phyloP scores from a whole-genome alignment of 2,329 filamentous ascomycete species.

The Exophiala spinifera region DNA sequence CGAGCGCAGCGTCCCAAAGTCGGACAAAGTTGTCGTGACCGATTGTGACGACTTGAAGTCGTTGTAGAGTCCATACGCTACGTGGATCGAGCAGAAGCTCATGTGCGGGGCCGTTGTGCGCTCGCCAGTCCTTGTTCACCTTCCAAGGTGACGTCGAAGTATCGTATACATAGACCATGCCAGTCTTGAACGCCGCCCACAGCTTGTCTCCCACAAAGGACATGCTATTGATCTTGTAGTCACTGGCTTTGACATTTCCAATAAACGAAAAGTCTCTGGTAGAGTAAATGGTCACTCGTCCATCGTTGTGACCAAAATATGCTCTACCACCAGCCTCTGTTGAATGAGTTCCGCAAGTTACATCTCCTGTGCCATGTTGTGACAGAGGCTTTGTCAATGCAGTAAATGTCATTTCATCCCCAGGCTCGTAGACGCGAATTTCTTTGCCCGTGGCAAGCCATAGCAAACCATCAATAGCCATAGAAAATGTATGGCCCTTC shows the following conservation, averaged over 20 bases:
- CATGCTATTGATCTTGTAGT: slow-evolving; percentile 91
- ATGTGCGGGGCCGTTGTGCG: slow-evolving; percentile 78
- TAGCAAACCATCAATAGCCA: slow-evolving; percentile 77
- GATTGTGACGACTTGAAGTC: slow-evolving; percentile 78
- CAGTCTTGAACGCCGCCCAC: slow-evolving; percentile 93
- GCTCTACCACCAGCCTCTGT: slow-evolving; percentile 72
- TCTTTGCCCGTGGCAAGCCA: slow-evolving; percentile 90
- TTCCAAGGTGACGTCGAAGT: slow-evolving; percentile 77
- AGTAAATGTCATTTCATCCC: slow-evolving; percentile 64
- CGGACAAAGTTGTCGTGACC: slow-evolving; percentile 82
- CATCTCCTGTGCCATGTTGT: slow-evolving; percentile 73
- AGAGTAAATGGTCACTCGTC: slow-evolving; percentile 92
- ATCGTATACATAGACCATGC: slow-evolving; percentile 91
- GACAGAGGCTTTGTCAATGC: slow-evolving; percentile 56
- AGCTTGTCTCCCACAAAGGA: slow-evolving; percentile 76
- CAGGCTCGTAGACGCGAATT: slow-evolving; percentile 77
- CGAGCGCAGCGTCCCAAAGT: slow-evolving; percentile 87
- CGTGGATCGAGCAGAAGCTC: slow-evolving; percentile 74
- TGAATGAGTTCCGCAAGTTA: slow-evolving; percentile 77
- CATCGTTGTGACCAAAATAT: slow-evolving; percentile 88
- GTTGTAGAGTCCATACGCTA: slow-evolving; percentile 79
- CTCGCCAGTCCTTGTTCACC: slow-evolving; percentile 91
- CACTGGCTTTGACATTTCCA: slow-evolving; percentile 78
- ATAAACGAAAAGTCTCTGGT: slow-evolving; percentile 71
- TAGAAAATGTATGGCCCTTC: slow-evolving; percentile 80